Conservation (phyloP, 2,329 filamentous ascomycete species). For the Colletotrichum acutatum region DNA sequence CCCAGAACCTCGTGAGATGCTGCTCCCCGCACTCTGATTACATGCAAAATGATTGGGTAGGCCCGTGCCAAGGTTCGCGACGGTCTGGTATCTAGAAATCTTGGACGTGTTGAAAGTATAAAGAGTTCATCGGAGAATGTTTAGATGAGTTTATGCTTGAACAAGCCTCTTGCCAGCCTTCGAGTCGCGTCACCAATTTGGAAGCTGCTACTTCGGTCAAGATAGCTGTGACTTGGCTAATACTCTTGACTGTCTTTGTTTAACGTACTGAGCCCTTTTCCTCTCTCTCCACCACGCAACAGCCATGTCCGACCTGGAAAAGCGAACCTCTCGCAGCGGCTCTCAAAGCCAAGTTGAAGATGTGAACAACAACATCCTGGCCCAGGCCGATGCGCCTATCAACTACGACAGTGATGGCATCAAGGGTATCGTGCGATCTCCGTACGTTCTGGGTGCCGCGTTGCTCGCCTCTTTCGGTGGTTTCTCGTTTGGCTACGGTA, state of each 20-base stretch:
- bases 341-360: constrained; percentile 9
- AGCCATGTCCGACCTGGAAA: neutral
- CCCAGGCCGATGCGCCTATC: constrained; percentile 13
- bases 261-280: neutral
- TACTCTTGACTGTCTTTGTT: neutral
- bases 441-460: constrained; percentile 54
- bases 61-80: neutral
- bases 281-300: neutral
- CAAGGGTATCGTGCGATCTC: constrained; percentile 46
- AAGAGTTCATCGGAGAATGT: neutral
- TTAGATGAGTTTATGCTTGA: neutral
- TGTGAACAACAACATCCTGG: neutral
- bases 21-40: too few relatives aligned
- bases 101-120: constrained; percentile 7
- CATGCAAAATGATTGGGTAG: neutral
- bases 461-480: constrained; percentile 53
- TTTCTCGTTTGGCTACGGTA: constrained; percentile 46
- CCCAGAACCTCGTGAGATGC: neutral
- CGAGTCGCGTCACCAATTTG: neutral
- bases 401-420: constrained; percentile 45
- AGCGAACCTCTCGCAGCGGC: neutral
- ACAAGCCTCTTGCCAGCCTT: neutral
- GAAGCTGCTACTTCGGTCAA: neutral
- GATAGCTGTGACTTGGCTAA: too few relatives aligned
- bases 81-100: neutral